Base-by-base conservation (phyloP, 2,329 filamentous ascomycete species). In the Fusarium chaquense region DNA sequence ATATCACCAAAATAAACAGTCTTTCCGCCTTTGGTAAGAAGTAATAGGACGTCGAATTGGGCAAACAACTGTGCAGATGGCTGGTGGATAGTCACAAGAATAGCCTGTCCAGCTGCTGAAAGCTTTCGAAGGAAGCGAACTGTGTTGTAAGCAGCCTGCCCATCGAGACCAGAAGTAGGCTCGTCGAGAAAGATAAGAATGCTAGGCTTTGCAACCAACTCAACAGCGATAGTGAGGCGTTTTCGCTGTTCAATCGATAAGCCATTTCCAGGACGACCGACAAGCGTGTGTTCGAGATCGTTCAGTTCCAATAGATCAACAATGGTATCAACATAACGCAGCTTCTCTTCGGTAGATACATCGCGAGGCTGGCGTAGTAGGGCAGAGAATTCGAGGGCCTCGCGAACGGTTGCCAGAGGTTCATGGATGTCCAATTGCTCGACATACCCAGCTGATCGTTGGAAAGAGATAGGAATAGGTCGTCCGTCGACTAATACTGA, bases 391-490 rank as follows among this genome's bases (percentile, higher is more conserved):
- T 87, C 86, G 6, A 95, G 83, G 1, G 92, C 91, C 77, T 95
- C 92, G 15, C 91, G 86, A 5, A 94, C 92, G 0, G 93, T 95
- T 1, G 90, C 86, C 0, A 87, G 91, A 2, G 88, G 83, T 54
- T 93, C 85, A 74, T 95, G 93, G 2, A 95, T 84, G 81, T 96
- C 93, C 65, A 93, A 89, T 77, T 96, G 93, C 76, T 94, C 91
- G 62, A 91, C 91, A 72, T 94, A 94, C 22, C 91, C 92, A 0
- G 91, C 92, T 71, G 91, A 93, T 26, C 92, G 87, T 75, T 94
- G 91, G 81, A 94, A 94, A 0, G 90, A 92, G 2, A 88, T 84
- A 35, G 92, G 90, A 6, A 91, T 85, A 16, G 87, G 89, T 10
- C 86, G 86, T 2, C 92, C 92, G 63, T 95, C 91, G 13, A 95